Conservation (phyloP, 495 filamentous ascomycete genomes). For the Neurospora cerealis region DNA sequence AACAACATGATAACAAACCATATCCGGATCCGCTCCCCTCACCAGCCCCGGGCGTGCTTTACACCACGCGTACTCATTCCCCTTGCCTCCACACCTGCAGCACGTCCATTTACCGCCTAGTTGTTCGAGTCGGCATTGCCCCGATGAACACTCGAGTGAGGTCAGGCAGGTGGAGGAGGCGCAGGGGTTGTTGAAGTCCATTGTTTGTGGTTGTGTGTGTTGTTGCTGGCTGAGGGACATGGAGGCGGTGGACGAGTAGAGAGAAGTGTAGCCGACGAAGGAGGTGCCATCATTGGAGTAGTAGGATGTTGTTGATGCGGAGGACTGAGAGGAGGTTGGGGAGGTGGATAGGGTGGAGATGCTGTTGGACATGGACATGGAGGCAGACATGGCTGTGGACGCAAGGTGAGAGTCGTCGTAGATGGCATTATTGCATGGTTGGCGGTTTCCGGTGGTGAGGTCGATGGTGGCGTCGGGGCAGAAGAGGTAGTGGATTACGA, state of each 20-base stretch:
- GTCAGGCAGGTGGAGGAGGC: slow-evolving; percentile 31
- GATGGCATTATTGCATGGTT: slow-evolving; percentile 11
- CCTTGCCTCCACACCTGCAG: slow-evolving; percentile 31
- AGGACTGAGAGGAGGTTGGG: not conserved
- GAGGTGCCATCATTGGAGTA: not conserved
- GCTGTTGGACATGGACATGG: not conserved
- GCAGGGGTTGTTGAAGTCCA: slow-evolving; percentile 32
- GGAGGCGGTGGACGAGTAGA: not conserved
- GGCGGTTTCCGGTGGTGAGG: slow-evolving; percentile 4
- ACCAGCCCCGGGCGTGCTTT: slow-evolving; percentile 11
- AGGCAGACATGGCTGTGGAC: not conserved
- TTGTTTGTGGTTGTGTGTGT: not conserved
- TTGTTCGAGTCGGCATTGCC: slow-evolving; percentile 32
- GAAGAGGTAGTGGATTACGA: slow-evolving; percentile 30
- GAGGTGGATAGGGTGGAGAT: not conserved
- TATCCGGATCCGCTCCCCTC: slow-evolving; percentile 29
- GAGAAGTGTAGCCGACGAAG: not conserved
- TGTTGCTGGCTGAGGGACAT: not conserved
- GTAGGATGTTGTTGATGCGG: not conserved
- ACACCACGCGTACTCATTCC: slow-evolving; percentile 21
- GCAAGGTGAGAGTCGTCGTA: slow-evolving; percentile 14
- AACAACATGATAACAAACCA: slow-evolving; percentile 32
- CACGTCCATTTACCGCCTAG: slow-evolving; percentile 33
- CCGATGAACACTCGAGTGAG: slow-evolving; percentile 31
- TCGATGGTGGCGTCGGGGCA: slow-evolving; percentile 21